Evolutionary conservation across 352 stramenopile species (phyloP).

Genomic region (Pythium phragmiticola): DNA sequence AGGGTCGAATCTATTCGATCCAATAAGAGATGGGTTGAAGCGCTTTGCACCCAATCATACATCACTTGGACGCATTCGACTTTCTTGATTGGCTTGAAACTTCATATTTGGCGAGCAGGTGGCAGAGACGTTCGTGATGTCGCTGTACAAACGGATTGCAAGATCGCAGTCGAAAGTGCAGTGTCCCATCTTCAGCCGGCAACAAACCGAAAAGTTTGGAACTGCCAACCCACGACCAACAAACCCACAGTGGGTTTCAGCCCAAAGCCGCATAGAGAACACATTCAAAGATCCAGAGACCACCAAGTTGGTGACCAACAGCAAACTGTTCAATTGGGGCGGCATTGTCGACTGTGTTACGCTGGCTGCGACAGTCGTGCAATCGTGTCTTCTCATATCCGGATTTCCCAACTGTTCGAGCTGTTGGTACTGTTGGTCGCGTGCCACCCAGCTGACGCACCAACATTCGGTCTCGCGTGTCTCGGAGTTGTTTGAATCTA

Average conservation of each 20-base stretch:
- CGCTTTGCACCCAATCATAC: slow-evolving; percentile 6
- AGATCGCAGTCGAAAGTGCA: slow-evolving; percentile 15
- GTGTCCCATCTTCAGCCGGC: slow-evolving; percentile 19
- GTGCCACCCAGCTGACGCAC: neutral
- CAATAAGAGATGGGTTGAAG: neutral
- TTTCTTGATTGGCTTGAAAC: slow-evolving; percentile 8
- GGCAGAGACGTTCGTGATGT: neutral
- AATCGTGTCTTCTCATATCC: neutral
- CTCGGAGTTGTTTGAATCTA: neutral
- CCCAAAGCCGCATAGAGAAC: neutral
- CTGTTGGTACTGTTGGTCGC: neutral
- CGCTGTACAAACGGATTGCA: neutral
- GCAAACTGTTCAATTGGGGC: neutral
- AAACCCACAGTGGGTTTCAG: neutral
- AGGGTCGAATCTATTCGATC: neutral
- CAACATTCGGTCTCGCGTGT: neutral
- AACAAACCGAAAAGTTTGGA: neutral
- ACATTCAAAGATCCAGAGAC: slow-evolving; percentile 5
- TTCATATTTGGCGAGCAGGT: neutral
- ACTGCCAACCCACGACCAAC: neutral
- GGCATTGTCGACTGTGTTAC: no score
- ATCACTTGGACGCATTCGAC: neutral
- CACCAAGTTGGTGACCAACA: neutral
- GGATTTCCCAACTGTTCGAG: no score
- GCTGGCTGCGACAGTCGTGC: slow-evolving; percentile 10